These are phyloP conservation scores for Immersiporthe knoxdaviesiana DNA, from an alignment of 2,329 filamentous ascomycete genomes.

Conservation along the genomic window DNA sequence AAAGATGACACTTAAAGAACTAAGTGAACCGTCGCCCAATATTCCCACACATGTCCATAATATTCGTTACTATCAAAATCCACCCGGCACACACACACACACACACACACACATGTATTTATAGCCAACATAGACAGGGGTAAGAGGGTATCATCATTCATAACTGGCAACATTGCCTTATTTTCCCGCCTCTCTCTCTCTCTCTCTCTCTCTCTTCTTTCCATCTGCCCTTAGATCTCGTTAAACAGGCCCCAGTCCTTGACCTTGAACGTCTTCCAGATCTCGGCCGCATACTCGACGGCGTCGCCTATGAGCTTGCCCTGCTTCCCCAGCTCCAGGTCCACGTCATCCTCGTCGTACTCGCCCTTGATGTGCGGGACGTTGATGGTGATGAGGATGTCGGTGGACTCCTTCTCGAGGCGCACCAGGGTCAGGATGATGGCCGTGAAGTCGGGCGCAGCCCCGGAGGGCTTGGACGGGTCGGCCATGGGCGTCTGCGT, in stretches of 20 bases:
- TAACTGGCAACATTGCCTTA: neutral
- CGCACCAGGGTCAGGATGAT: conserved; percentile 79
- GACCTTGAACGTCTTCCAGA: conserved; percentile 76
- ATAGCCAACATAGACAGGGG: neutral
- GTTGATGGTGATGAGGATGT: conserved; percentile 85
- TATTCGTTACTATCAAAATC: conserved; percentile 11
- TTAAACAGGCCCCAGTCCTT: conserved; percentile 80
- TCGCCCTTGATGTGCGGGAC: conserved; percentile 80
- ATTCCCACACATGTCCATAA: conserved; percentile 18
- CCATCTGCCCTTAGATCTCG: conserved; percentile 40
- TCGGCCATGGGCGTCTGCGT: conserved; percentile 55
- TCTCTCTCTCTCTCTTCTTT: neutral
- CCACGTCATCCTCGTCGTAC: conserved; percentile 73
- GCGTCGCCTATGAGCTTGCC: conserved; percentile 71
- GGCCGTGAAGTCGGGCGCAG: conserved; percentile 67
- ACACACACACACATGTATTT: no score
- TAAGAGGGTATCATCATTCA: conserved; percentile 27
- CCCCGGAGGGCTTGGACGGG: conserved; percentile 39
- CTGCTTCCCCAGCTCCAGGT: conserved; percentile 66
- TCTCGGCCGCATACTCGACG: conserved; percentile 67
- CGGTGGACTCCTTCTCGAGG: conserved; percentile 74
- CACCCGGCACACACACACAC: neutral
- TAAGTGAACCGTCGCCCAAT: neutral
- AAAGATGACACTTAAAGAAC: neutral
- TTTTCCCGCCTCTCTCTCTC: neutral